Base-by-base conservation (phyloP, 352 stramenopile genomes). In the Globisporangium nodosum region DNA sequence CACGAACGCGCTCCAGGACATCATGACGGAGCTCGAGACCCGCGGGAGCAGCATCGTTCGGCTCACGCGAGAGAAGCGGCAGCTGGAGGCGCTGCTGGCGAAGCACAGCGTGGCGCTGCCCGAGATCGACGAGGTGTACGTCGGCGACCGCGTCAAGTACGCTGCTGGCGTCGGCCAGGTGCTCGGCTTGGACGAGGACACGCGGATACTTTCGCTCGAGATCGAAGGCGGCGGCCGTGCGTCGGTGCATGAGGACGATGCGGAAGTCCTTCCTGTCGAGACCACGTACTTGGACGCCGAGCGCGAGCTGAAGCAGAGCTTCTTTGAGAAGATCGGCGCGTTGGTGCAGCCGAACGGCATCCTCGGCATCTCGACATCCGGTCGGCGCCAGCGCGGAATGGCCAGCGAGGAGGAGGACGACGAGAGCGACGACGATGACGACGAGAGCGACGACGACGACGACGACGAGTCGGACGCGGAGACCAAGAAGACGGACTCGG, bases 1-100 rank as follows among this genome's bases (percentile, higher is more conserved):
- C 37, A 90, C 78, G 24, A 89, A 71, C 52, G 78, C 81, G 12
- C 64, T 92, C 27, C 83, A 92, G 54, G 76, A 91, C 47, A 88
- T 92, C 54, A 88, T 92, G 78, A 89, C 63, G 15, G 83, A 92
- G 66, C 68, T 92, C 11, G 81, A 92, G 54, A 64, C 70, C 3
- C 65, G 81, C 21, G 83, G 83, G 3, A 79, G 64, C 33, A 58
- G 24, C 11, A 73, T 91, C 16, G 63, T 88, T 40, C 68, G 76
- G 18, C 64, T 88, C 27, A 84, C 69, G n/a, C 70, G 78, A 11
- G 81, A 90, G 60, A 90, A 88, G 63, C 68, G 75, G 50, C 68
- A 78, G 54, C 66, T 88, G 42, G 71, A 88, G 56, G 63, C 69
- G 49, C 56, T 85, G 49, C 46, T 90, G 49, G 58, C 69, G 49